A percentile compares a stretch with the other conserved stretches of the same genome.
phyloP scores from a whole-genome alignment of 345 rosid species.

The Cardiospermum halicacabum region DNA sequence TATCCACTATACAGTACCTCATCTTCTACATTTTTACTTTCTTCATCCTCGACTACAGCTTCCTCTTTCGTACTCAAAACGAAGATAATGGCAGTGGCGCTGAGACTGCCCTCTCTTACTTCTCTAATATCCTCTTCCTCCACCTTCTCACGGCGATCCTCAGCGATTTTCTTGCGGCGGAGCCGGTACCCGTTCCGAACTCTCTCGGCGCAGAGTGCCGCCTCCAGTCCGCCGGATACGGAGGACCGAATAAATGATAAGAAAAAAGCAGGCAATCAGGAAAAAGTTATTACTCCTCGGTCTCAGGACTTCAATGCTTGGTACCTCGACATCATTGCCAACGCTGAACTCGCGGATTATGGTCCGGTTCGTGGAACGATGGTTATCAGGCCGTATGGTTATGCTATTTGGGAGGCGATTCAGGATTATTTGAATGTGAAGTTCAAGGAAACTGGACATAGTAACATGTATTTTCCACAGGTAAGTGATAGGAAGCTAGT shows the following conservation, averaged over 20 bases:
- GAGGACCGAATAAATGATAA: slow-evolving; percentile 37
- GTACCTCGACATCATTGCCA: slow-evolving; percentile 87
- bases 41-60: not conserved
- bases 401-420: slow-evolving; percentile 95
- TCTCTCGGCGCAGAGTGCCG: slow-evolving; percentile 19
- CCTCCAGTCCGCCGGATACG: slow-evolving; percentile 35
- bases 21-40: too few relatives aligned
- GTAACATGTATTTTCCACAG: slow-evolving; percentile 97
- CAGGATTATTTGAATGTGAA: slow-evolving; percentile 90
- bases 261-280: slow-evolving; percentile 26
- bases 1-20: slow-evolving; percentile 21
- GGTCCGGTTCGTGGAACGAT: slow-evolving; percentile 97
- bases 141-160: slow-evolving; percentile 37
- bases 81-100: slow-evolving; percentile 50
- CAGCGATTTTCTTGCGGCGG: slow-evolving; percentile 23
- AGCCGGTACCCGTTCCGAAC: slow-evolving; percentile 21
- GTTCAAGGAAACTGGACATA: slow-evolving; percentile 94
- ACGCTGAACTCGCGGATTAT: slow-evolving; percentile 90
- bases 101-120: slow-evolving; percentile 58
- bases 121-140: slow-evolving; percentile 42
- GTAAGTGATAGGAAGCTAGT: too few relatives aligned
- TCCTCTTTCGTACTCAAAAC: not conserved
- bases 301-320: slow-evolving; percentile 92
- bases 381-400: slow-evolving; percentile 94
- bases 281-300: slow-evolving; percentile 67